A percentile compares a stretch with the other conserved stretches of the same genome.
Conservation (phyloP, 2,329 filamentous ascomycete species). For the Magnaporthiopsis incrustans region DNA sequence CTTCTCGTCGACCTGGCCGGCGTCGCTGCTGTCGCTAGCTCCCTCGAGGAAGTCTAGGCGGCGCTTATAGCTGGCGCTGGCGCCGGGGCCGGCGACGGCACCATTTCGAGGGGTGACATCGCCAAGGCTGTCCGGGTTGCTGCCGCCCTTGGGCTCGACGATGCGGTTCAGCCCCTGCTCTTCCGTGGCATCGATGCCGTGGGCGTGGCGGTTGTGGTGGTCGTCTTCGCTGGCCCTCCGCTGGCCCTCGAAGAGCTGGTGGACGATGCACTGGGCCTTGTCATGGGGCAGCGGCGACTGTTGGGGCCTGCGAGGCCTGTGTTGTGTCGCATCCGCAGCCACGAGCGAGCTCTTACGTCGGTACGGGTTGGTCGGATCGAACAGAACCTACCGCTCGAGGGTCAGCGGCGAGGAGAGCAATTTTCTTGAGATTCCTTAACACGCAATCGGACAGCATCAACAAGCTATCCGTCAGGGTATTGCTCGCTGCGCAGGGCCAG, state of each 20-base stretch:
- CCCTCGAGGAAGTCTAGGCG: constrained; percentile 6
- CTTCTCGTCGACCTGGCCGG: constrained; percentile 49
- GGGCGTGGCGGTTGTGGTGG: background rate
- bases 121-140: constrained; percentile 11
- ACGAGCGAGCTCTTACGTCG: constrained; percentile 61
- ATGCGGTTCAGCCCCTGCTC: constrained; percentile 18
- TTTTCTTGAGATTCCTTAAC: background rate
- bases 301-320: constrained; percentile 23
- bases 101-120: background rate
- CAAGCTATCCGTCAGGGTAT: background rate
- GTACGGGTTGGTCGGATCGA: constrained; percentile 52
- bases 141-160: constrained; percentile 28
- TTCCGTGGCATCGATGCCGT: constrained; percentile 15
- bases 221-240: constrained; percentile 24
- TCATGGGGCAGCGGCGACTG: constrained; percentile 13
- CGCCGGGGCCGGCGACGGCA: background rate
- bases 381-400: constrained; percentile 41
- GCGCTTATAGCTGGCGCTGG: constrained; percentile 3
- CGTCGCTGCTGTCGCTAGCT: constrained; percentile 31
- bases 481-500: background rate
- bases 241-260: constrained; percentile 55
- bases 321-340: constrained; percentile 34
- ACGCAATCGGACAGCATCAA: background rate
- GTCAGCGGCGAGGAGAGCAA: background rate
- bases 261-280: constrained; percentile 55